A percentile compares a stretch with the other conserved stretches of the same genome.
Evolutionary conservation across 768 basidiomycete species (phyloP).

Genomic region (Termitomyces sp.): DNA sequence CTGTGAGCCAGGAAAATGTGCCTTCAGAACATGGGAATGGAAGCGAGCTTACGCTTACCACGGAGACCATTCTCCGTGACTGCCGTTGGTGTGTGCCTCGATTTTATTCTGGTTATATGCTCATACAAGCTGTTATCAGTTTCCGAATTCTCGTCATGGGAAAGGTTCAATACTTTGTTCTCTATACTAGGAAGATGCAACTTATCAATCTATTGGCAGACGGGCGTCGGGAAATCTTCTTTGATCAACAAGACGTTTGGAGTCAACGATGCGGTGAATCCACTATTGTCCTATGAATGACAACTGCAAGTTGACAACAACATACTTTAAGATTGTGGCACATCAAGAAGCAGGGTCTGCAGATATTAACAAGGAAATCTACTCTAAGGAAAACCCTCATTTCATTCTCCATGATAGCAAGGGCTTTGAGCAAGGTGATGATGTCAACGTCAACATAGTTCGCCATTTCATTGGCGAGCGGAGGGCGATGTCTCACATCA

Average conservation of each 20-base stretch:
- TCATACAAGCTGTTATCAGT: constrained; percentile 7
- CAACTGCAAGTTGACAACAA: neutral
- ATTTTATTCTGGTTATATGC: too few relatives aligned
- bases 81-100: constrained; percentile 16
- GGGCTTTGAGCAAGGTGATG: constrained; percentile 29
- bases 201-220: constrained; percentile 11
- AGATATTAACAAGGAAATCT: constrained; percentile 28
- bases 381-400: constrained; percentile 23
- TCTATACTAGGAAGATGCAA: neutral
- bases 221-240: constrained; percentile 29
- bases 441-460: constrained; percentile 23
- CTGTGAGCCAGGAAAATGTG: neutral
- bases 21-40: neutral
- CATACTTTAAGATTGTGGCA: constrained; percentile 18
- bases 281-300: neutral
- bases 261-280: constrained; percentile 23
- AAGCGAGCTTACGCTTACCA: constrained; percentile 9
- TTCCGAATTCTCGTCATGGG: constrained; percentile 28
- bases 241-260: constrained; percentile 29
- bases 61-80: constrained; percentile 15
- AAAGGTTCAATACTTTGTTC: constrained; percentile 18
- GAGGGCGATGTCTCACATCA: constrained; percentile 16
- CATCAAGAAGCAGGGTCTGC: constrained; percentile 21
- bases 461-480: constrained; percentile 23
- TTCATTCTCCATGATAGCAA: constrained; percentile 31